Evolutionary conservation across 2,329 filamentous ascomycete species (phyloP).

Genomic region (Fusarium siculi): DNA sequence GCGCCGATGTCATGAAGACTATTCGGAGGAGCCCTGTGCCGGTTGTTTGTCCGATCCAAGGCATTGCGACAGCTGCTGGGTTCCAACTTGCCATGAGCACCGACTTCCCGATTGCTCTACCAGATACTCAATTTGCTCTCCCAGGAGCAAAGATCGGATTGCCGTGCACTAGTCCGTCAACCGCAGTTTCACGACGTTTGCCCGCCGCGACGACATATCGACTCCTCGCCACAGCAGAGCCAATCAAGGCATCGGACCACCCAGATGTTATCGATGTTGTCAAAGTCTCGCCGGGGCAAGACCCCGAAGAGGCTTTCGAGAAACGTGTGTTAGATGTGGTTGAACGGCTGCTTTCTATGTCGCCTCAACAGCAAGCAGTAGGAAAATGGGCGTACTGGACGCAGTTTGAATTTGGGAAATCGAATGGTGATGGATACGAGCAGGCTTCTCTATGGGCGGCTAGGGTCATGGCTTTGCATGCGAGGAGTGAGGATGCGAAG

Average conservation of each 20-base stretch:
- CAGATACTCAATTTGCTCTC: slow-evolving; percentile 29
- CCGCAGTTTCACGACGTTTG: slow-evolving; percentile 32
- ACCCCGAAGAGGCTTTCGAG: slow-evolving; percentile 12
- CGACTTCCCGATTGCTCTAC: slow-evolving; percentile 35
- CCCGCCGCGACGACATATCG: slow-evolving; percentile 30
- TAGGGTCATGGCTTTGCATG: slow-evolving; percentile 40
- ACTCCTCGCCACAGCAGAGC: slow-evolving; percentile 32
- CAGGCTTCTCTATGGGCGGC: slow-evolving; percentile 35
- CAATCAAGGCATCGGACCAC: slow-evolving; percentile 18
- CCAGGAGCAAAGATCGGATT: slow-evolving; percentile 40
- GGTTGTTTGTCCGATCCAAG: slow-evolving; percentile 39
- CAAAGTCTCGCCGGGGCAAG: background rate
- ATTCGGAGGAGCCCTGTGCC: slow-evolving; percentile 38
- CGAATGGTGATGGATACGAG: slow-evolving; percentile 33
- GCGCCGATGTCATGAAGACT: slow-evolving; percentile 37
- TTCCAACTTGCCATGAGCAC: slow-evolving; percentile 41
- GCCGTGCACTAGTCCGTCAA: slow-evolving; percentile 41
- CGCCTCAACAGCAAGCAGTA: slow-evolving; percentile 35
- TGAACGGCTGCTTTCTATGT: slow-evolving; percentile 7
- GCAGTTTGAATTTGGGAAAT: slow-evolving; percentile 24
- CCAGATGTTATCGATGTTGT: slow-evolving; percentile 36
- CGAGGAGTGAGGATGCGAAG: slow-evolving; percentile 37
- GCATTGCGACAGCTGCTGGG: slow-evolving; percentile 40
- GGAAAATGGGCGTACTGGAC: slow-evolving; percentile 44
- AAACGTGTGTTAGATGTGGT: slow-evolving; percentile 17